Evolutionary conservation across 1,139 yeast species (phyloP).

Genomic region (Suhomyces maxii): DNA sequence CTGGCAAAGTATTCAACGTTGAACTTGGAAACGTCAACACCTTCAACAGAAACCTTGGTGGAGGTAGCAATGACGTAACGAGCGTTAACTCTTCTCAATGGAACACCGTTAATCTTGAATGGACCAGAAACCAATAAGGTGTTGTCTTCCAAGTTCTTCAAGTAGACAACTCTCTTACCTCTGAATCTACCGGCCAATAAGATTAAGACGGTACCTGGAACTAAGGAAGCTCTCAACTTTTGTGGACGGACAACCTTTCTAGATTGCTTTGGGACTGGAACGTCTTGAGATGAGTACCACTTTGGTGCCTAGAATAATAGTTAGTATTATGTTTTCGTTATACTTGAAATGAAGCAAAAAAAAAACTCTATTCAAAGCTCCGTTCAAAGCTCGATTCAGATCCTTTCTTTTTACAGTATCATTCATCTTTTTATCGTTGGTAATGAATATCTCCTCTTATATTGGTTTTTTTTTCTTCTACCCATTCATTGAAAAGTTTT

Average conservation of each 20-base stretch:
- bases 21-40: slow-evolving; percentile 89
- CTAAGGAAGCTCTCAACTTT: slow-evolving; percentile 94
- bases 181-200: slow-evolving; percentile 99
- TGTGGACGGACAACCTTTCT: slow-evolving; percentile 95
- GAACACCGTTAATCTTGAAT: slow-evolving; percentile 99
- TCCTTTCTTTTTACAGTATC: too few species aligned
- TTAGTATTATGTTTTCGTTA: slow-evolving; percentile 18
- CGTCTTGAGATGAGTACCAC: slow-evolving; percentile 96
- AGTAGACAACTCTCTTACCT: slow-evolving; percentile 99
- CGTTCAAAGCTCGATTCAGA: too few species aligned
- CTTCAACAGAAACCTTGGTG: slow-evolving; percentile 78
- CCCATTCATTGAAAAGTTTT: too few species aligned
- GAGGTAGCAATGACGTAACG: slow-evolving; percentile 99
- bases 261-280: slow-evolving; percentile 79
- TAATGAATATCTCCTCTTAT: too few species aligned
- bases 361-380: too few species aligned
- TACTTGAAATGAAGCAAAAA: too few species aligned
- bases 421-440: too few species aligned
- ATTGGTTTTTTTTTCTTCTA: too few species aligned
- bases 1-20: slow-evolving; percentile 96
- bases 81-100: slow-evolving; percentile 98
- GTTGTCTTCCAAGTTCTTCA: slow-evolving; percentile 98
- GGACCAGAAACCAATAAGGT: slow-evolving; percentile 98
- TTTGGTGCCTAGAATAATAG: slow-evolving; percentile 66
- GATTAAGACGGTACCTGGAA: slow-evolving; percentile 98